A percentile compares a stretch with the other conserved stretches of the same genome.
Evolutionary conservation across 768 basidiomycete genomes (phyloP).

Genomic region (Collybiopsis confluens): DNA sequence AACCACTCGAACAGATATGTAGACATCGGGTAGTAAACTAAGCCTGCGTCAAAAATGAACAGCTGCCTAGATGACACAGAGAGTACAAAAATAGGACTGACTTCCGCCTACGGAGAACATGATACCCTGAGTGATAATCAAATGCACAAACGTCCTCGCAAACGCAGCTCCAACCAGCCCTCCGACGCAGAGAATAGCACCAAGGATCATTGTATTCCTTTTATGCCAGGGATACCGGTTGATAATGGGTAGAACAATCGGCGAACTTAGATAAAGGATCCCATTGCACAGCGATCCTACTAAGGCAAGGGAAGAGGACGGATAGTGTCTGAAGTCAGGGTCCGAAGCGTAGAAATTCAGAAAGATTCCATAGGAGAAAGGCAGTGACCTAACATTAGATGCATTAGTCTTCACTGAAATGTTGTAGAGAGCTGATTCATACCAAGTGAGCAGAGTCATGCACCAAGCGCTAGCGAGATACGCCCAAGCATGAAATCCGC

Average conservation of each 20-base stretch:
- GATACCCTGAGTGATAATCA: slow-evolving; percentile 19
- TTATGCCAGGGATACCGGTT: slow-evolving; percentile 18
- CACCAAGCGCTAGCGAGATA: slow-evolving; percentile 21
- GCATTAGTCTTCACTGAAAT: not conserved
- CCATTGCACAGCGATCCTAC: slow-evolving; percentile 23
- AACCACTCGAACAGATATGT: slow-evolving; percentile 16
- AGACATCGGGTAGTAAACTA: slow-evolving; percentile 12
- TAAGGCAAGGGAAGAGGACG: slow-evolving; percentile 20
- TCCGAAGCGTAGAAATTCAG: slow-evolving; percentile 19
- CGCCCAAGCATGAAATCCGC: slow-evolving; percentile 10
- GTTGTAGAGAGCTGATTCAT: not conserved
- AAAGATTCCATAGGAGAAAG: slow-evolving; percentile 24
- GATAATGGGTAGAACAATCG: slow-evolving; percentile 18
- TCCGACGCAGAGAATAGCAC: slow-evolving; percentile 14
- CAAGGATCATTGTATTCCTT: slow-evolving; percentile 16
- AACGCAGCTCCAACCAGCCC: slow-evolving; percentile 24
- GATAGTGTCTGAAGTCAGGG: slow-evolving; percentile 13
- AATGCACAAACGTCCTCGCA: slow-evolving; percentile 14
- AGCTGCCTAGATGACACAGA: too few species aligned
- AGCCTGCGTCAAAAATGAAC: too few species aligned
- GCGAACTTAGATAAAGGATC: slow-evolving; percentile 20
- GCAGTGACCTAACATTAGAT: slow-evolving; percentile 16
- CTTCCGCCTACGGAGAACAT: slow-evolving; percentile 19
- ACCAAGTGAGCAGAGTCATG: slow-evolving; percentile 21
- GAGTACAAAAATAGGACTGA: not conserved